Conservation (phyloP, 2,329 filamentous ascomycete species). For the Calonectria pseudoturangicola region DNA sequence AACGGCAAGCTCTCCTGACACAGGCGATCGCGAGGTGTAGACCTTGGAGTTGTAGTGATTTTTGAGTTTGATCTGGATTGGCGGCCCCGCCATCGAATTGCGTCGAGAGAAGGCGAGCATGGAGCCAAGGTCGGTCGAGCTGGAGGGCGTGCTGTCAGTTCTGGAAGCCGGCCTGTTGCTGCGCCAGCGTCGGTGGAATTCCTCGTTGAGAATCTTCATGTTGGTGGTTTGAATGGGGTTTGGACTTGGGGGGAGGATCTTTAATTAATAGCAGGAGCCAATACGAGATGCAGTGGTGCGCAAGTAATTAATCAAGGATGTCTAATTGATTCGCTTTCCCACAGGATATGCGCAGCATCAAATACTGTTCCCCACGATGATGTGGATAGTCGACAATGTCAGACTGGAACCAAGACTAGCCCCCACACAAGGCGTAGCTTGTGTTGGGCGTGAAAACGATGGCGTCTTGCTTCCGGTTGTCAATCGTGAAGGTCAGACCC, state of each 20-base stretch:
- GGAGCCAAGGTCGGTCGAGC: neutral
- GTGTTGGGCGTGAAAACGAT: constrained; percentile 9
- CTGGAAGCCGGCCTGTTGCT: constrained; percentile 1
- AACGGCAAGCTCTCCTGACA: constrained; percentile 46
- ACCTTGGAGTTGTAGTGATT: constrained; percentile 51
- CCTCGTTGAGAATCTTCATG: constrained; percentile 33
- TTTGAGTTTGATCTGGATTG: constrained; percentile 41
- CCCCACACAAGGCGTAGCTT: constrained; percentile 17
- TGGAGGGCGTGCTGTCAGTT: constrained; percentile 1
- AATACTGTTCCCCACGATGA: constrained; percentile 15
- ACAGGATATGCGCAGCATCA: neutral
- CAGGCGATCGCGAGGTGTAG: constrained; percentile 49
- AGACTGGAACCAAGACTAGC: neutral
- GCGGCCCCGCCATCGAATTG: neutral
- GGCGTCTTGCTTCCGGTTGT: constrained; percentile 14
- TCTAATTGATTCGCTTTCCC: neutral
- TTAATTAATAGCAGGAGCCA: neutral
- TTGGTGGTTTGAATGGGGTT: neutral
- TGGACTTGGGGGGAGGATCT: neutral
- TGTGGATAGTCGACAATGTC: constrained; percentile 1
- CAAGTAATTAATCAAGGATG: neutral
- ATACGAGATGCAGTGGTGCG: neutral
- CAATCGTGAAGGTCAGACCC: constrained; percentile 13
- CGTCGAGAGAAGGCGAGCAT: constrained; percentile 25
- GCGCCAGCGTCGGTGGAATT: constrained; percentile 32